Base-by-base conservation (phyloP, 2,329 filamentous ascomycete species). In the Cylindrodendrum hubeiense region DNA sequence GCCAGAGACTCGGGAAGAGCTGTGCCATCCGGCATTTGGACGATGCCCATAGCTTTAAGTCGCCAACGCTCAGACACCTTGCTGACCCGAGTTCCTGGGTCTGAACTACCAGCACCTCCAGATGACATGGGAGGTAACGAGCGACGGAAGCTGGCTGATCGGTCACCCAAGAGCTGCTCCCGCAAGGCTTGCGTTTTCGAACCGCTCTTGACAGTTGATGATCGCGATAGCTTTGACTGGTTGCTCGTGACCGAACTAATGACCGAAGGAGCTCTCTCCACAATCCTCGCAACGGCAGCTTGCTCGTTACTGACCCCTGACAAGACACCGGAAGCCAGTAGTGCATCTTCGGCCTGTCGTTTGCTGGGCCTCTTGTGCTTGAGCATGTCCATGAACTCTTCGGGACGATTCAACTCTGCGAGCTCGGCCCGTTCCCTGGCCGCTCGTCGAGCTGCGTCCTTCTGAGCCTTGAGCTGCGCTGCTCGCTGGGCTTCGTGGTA, bases 1-100 rank as follows among this genome's bases (percentile, higher is more conserved):
- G 84, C 84, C 43, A 89, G 78, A 3, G 80, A 79, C 66, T 88
- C 86, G 6, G 86, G 86, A 3, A 87, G 70, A 65, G 84, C 86
- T 51, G 84, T 82, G n/a, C 86, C 82, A 66, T 88, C 82, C 5
- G 84, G 81, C 81, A 87, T 83, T 66, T 82, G 84, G 3, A 86
- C 84, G 19, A 88, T 80, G 10, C 82, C 83, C 82, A 85, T 84
- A 44, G 83, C 82, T 55, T 84, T 85, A 62, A 85, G 76, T 5
- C 79, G 76, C 83, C 83, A 85, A 41, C 81, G 77, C 56, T 82
- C 80, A 7, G 82, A 84, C 7, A 79, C 79, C 54, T 75, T 81
- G 70, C 80, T 82, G 3, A 73, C 58, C 10, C 76, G 73, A 39
- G 70, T 72, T 3, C 69, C 60, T 7, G 66, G 69, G 17, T 78